These are phyloP conservation scores for Sporothrix pallida DNA, from an alignment of 2,329 filamentous ascomycete genomes.

Conservation along the genomic window DNA sequence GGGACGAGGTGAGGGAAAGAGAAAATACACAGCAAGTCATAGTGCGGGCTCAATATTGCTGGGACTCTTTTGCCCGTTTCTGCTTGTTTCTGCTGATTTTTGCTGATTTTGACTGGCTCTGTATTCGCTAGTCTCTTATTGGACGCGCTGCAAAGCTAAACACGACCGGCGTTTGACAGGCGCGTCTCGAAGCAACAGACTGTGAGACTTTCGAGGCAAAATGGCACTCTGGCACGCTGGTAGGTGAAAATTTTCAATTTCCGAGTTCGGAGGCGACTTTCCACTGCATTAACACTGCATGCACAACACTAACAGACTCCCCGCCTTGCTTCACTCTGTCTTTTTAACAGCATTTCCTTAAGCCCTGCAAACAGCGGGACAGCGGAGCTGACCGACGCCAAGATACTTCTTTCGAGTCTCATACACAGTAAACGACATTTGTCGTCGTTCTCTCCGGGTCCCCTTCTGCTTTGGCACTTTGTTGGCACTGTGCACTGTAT, in stretches of 20 bases:
- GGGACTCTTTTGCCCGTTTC: slow-evolving; percentile 17
- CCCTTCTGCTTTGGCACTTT: neutral
- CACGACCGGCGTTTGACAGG: slow-evolving; percentile 1
- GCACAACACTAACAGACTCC: neutral
- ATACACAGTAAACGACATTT: neutral
- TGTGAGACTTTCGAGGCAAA: no score
- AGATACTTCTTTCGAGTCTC: neutral
- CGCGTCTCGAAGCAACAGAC: neutral
- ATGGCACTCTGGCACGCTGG: neutral
- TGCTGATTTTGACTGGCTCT: neutral
- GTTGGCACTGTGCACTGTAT: slow-evolving; percentile 2
- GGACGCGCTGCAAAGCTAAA: neutral
- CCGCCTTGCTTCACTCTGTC: neutral
- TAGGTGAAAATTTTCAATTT: slow-evolving; percentile 13
- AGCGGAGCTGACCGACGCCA: slow-evolving; percentile 23
- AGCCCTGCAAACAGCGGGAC: neutral
- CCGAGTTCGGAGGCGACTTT: slow-evolving; percentile 31
- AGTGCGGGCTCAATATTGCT: neutral
- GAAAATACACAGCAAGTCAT: neutral
- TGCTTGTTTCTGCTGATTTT: neutral
- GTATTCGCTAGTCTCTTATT: slow-evolving; percentile 15
- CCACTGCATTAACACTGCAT: neutral
- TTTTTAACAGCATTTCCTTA: neutral
- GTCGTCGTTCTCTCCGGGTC: no score
- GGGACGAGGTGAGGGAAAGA: neutral